A percentile compares a stretch with the other conserved stretches of the same genome.
Conservation (phyloP, 441 rosid genomes). For the Cnidoscolus chayamansa region DNA sequence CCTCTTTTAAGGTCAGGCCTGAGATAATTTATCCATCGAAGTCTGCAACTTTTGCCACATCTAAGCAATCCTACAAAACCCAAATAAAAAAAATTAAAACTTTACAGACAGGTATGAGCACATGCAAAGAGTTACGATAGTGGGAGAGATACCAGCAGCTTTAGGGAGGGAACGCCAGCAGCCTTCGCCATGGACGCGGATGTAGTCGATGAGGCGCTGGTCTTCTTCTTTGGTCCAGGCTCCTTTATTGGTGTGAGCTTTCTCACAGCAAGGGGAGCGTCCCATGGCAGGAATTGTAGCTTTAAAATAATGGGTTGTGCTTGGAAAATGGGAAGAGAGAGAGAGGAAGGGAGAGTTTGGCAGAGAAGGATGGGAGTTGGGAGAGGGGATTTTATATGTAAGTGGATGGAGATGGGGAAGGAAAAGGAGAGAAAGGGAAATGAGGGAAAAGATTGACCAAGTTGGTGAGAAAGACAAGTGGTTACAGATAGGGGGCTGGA, state of each 20-base stretch:
- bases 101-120: too few species aligned
- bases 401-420: not conserved
- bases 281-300: slow-evolving; percentile 27
- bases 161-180: slow-evolving; percentile 52
- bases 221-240: slow-evolving; percentile 51
- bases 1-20: slow-evolving; percentile 48
- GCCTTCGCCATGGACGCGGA: slow-evolving; percentile 44
- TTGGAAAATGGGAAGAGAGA: not conserved
- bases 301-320: too few species aligned
- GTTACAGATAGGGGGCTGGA: slow-evolving; percentile 39
- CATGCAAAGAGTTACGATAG: too few species aligned
- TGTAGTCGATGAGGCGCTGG: slow-evolving; percentile 38
- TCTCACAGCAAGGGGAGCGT: slow-evolving; percentile 46
- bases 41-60: slow-evolving; percentile 46
- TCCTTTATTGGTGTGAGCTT: slow-evolving; percentile 49
- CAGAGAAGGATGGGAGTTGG: not conserved
- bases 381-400: not conserved
- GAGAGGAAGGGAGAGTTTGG: not conserved
- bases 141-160: slow-evolving; percentile 31
- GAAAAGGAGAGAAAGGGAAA: not conserved
- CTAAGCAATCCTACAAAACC: slow-evolving; percentile 34
- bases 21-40: slow-evolving; percentile 42
- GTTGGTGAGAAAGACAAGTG: slow-evolving; percentile 40
- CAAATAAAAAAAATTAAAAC: not conserved
- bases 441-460: slow-evolving; percentile 32